A percentile compares a stretch with the other conserved stretches of the same genome.
These are phyloP conservation scores for Senna siamea DNA, from an alignment of 306 rosid genomes.

Conservation along the genomic window DNA sequence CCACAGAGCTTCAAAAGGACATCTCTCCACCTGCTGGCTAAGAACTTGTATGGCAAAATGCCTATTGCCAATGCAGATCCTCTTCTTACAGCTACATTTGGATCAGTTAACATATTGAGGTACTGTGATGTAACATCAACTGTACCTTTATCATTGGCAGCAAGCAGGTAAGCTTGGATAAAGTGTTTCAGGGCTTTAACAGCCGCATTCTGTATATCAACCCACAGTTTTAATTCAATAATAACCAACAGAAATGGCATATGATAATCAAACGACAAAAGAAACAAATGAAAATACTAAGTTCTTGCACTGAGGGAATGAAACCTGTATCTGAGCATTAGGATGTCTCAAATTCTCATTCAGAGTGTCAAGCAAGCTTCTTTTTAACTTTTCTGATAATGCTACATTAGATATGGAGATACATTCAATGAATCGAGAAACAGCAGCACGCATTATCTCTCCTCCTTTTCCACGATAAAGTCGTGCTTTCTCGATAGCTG, in stretches of 20 bases:
- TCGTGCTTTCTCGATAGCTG: conserved; percentile 89
- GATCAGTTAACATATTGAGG: conserved; percentile 76
- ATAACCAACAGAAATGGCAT: conserved; percentile 34
- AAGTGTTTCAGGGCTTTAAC: conserved; percentile 79
- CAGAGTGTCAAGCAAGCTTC: conserved; percentile 72
- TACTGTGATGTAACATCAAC: conserved; percentile 67
- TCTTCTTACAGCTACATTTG: conserved; percentile 88
- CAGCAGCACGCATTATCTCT: conserved; percentile 95
- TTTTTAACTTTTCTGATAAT: conserved; percentile 71
- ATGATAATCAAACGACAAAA: conserved; percentile 9
- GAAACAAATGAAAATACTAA: conserved; percentile 18
- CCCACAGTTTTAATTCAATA: conserved; percentile 34
- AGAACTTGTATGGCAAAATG: conserved; percentile 70
- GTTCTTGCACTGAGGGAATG: conserved; percentile 29
- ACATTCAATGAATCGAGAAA: conserved; percentile 87
- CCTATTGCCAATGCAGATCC: conserved; percentile 92
- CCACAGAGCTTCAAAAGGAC: conserved; percentile 78
- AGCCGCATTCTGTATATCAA: conserved; percentile 71
- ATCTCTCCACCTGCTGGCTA: conserved; percentile 78
- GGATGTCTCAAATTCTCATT: conserved; percentile 97
- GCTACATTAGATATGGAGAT: conserved; percentile 62
- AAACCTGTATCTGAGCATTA: conserved; percentile 94
- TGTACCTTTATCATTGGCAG: conserved; percentile 50
- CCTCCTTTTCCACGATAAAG: conserved; percentile 99
- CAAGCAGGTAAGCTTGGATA: conserved; percentile 60